Base-by-base conservation (phyloP, 805 yeast genomes). In the Spathaspora girioi region DNA sequence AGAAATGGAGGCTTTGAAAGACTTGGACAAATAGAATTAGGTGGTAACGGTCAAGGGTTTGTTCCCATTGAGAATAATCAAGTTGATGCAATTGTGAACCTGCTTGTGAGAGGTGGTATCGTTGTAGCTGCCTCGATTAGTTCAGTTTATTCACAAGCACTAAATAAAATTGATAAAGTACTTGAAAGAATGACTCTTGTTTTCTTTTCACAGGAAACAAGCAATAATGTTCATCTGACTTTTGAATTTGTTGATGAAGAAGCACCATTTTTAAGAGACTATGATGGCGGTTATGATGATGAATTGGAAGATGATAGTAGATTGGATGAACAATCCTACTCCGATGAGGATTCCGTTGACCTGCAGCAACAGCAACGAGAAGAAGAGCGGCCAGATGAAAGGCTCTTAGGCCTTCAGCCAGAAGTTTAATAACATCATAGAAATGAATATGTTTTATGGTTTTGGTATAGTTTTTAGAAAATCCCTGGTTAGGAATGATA, bases 1-100 rank as follows among this genome's bases (percentile, higher is more conserved):
- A 75, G 91, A 58, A 86, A 86, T 62, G 92, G 91, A 20, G 91
- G 91, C 0, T 82, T 86, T 64, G 68, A 81, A 32, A 76, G 88
- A 59, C 84, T 89, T 65, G 97, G 97, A 17, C 96, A 87, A 65
- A 92, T 92, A 53, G 96, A 90, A 46, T 91, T 84, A 35, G 89
- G 84, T 31, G 76, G 69, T 23, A 89, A 84, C 29, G 76, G 69
- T 23, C 78, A 69, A 53, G 78, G 69, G 53, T 74, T 79, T 56
- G 67, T 71, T n/a, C 77, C 77, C 3, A 79, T 85, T 46, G 92
- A 86, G 62, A 82, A 87, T 54, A 86, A 84, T 56, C 57, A 64
- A 6, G 76, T 81, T 7, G 91, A 86, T 58, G 73, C 70, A 35
- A 75, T 79, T 8, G 85, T 84, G 17, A 87, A 86, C 56, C 60